Conservation (phyloP, 768 basidiomycete species). For the Lactarius vividus region DNA sequence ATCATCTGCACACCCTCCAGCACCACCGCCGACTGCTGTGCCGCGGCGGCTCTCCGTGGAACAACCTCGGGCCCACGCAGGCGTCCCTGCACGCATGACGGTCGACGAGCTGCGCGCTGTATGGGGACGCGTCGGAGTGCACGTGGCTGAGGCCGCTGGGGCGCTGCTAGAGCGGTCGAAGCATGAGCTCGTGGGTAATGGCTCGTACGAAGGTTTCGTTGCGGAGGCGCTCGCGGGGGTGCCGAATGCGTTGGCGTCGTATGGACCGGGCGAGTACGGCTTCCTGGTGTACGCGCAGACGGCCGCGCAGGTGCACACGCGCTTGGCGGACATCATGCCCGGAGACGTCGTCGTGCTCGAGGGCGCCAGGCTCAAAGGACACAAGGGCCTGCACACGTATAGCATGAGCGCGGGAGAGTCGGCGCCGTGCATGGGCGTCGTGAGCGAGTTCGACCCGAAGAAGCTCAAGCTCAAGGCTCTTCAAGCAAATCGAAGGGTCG, state of each 20-base stretch:
- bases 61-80: slow-evolving; percentile 5
- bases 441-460: slow-evolving; percentile 81
- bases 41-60: slow-evolving; percentile 3
- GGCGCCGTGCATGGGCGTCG: slow-evolving; percentile 67
- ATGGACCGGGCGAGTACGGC: slow-evolving; percentile 53
- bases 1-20: slow-evolving; percentile 29
- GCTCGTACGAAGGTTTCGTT: slow-evolving; percentile 79
- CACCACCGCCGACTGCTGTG: slow-evolving; percentile 26
- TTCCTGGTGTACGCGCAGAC: slow-evolving; percentile 75
- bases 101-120: slow-evolving; percentile 67
- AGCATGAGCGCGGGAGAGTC: slow-evolving; percentile 52
- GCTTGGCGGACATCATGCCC: slow-evolving; percentile 77
- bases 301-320: slow-evolving; percentile 61
- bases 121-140: slow-evolving; percentile 73
- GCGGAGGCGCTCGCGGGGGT: slow-evolving; percentile 62
- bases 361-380: slow-evolving; percentile 76
- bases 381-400: slow-evolving; percentile 77
- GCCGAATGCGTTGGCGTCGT: slow-evolving; percentile 51
- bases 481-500: slow-evolving; percentile 85
- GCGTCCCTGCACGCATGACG: slow-evolving; percentile 41
- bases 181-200: slow-evolving; percentile 77
- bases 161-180: slow-evolving; percentile 72
- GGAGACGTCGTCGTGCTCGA: slow-evolving; percentile 77
- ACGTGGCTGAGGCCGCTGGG: slow-evolving; percentile 68
- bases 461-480: slow-evolving; percentile 83